Evolutionary conservation across 2,329 filamentous ascomycete species (phyloP), one percentile per base, ranked within the genome.

Genomic region (Davidsoniella neocaledoniae): DNA sequence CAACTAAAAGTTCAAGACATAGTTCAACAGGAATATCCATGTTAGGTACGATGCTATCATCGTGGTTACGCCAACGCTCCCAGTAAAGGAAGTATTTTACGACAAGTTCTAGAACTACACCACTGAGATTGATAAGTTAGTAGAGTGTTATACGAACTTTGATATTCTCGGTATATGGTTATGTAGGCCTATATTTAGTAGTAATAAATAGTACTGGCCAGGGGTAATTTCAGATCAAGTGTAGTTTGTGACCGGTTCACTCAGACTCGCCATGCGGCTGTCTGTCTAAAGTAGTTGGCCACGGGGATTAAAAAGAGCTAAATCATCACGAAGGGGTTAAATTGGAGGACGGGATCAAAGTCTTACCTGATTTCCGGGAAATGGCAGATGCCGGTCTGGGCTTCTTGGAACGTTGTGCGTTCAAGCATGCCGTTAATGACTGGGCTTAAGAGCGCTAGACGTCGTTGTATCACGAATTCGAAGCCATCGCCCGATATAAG

Each of bases 71-170:
- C 64, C 86, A 80, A 68, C 83, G 83, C 68, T 87, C 88, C 70
- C 82, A 83, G 68, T 87, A 90, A 61, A 86, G 83, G 54, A 87
- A 80, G 65, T 88, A 90, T 64, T 88, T 82, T 62, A 80, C 83
- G 29, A 88, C 79, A 61, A 86, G 86, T 62, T 88, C 83, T 2
- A 90, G 75, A 5, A 87, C 75, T 48, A 81, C 68, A 55, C 77
- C 81, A 64, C 82, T 87, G 61, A 21, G 52, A 57, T 53, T 54
- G 48, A 54, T n/a, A 53, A 48, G 42, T 26, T 43, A 33, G 29
- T 12, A 33, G 8, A 9, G 8, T 9, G 8, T 12, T n/a, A 9
- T 19, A 8, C 14, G 21, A 9, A 43, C 8, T 29, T 29, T 5
- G 12, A 8, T 10, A 9, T 33, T 9, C 29, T 9, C 12, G 8